phyloP scores from a whole-genome alignment of 805 yeast species.

The Ogataea paradorogensis region DNA sequence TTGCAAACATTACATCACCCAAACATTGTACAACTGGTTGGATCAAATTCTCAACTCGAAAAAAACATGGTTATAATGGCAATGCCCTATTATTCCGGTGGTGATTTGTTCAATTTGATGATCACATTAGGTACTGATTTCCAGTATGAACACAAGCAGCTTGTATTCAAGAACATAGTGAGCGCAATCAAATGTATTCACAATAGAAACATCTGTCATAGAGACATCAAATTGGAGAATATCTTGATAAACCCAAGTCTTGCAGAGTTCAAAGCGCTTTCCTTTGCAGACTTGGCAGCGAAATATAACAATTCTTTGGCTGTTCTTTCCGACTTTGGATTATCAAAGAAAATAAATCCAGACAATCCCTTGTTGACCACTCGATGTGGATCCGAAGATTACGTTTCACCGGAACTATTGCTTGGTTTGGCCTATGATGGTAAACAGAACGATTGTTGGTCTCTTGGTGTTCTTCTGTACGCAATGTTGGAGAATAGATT shows the following conservation, averaged over 20 bases:
- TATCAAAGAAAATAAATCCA: constrained; percentile 66
- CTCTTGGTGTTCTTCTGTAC: constrained; percentile 87
- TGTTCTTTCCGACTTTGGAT: constrained; percentile 83
- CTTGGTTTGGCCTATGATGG: constrained; percentile 94
- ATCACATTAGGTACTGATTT: constrained; percentile 41
- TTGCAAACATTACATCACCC: constrained; percentile 62
- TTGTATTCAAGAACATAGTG: constrained; percentile 68
- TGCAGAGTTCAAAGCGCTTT: constrained; percentile 28
- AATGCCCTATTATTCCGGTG: constrained; percentile 78
- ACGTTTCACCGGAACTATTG: constrained; percentile 89
- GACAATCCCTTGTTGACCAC: constrained; percentile 68
- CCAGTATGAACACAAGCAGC: constrained; percentile 47
- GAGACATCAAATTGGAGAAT: constrained; percentile 91
- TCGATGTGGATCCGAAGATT: constrained; percentile 95
- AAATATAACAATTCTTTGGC: constrained; percentile 33
- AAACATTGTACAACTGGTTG: constrained; percentile 60
- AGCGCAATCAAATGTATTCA: constrained; percentile 75
- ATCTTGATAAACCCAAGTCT: constrained; percentile 45
- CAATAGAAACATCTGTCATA: constrained; percentile 65
- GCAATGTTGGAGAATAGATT: constrained; percentile 79
- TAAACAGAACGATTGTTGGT: constrained; percentile 89
- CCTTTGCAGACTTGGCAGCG: constrained; percentile 2
- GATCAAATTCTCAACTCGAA: constrained; percentile 38
- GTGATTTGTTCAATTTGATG: constrained; percentile 73
- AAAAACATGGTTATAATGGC: constrained; percentile 43